Conservation (phyloP, 2,329 filamentous ascomycete species). For the Colletotrichum simmondsii region DNA sequence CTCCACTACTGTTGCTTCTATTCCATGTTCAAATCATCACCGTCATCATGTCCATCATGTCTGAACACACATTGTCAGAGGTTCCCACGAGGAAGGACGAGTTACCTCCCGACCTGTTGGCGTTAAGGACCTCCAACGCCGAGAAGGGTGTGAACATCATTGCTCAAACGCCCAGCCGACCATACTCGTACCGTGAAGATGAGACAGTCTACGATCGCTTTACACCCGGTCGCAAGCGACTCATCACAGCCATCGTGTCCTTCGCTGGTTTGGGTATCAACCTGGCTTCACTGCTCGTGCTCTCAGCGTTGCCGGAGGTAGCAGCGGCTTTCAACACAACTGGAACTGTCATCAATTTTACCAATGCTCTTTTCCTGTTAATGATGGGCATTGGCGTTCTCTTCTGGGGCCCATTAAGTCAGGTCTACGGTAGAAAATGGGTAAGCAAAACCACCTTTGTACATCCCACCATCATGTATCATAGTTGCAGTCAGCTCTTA, state of each 20-base stretch:
- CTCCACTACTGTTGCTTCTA: not conserved
- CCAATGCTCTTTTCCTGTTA: constrained; percentile 76
- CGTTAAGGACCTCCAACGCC: constrained; percentile 27
- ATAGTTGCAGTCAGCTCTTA: not conserved
- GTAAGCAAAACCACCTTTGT: constrained; percentile 51
- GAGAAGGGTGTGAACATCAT: constrained; percentile 33
- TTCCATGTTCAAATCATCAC: constrained; percentile 5
- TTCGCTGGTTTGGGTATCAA: constrained; percentile 29
- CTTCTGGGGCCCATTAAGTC: constrained; percentile 74
- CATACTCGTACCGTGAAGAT: constrained; percentile 29
- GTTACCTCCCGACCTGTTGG: constrained; percentile 10
- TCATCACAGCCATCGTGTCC: constrained; percentile 38
- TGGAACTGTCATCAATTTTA: constrained; percentile 74
- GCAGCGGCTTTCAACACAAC: constrained; percentile 72
- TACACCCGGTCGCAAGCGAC: constrained; percentile 36
- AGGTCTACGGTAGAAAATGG: constrained; percentile 63
- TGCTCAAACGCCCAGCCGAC: constrained; percentile 25
- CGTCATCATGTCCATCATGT: constrained; percentile 7
- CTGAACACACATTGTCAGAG: constrained; percentile 21
- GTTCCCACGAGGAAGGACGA: constrained; percentile 26
- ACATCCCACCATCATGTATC: constrained; percentile 7
- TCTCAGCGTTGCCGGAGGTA: constrained; percentile 80
- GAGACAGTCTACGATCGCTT: constrained; percentile 38
- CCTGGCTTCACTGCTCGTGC: constrained; percentile 47
- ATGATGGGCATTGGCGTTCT: constrained; percentile 76